Conservation (phyloP, 495 filamentous ascomycete genomes). For the Lasiosphaeris hirsuta region DNA sequence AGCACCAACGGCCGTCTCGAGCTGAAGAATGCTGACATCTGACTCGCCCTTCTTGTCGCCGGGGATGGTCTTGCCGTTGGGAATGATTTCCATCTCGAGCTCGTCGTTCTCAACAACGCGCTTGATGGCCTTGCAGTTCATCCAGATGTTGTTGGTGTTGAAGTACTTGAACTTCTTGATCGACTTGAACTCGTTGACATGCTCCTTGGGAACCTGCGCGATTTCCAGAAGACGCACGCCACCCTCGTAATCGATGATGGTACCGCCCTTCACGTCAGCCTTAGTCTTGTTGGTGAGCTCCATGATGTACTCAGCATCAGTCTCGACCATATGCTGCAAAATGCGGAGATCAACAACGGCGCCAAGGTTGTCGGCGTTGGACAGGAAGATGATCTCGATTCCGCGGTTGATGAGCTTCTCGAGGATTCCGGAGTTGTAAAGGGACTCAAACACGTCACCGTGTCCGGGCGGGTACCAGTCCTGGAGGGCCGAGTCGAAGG, state of each 20-base stretch:
- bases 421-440: slow-evolving; percentile 98
- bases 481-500: slow-evolving; percentile 77
- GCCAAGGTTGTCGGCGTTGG: slow-evolving; percentile 98
- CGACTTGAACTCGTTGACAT: slow-evolving; percentile 99
- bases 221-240: slow-evolving; percentile 96
- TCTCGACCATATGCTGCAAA: slow-evolving; percentile 98
- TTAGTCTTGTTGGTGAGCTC: slow-evolving; percentile 99
- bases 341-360: slow-evolving; percentile 97
- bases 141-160: slow-evolving; percentile 99
- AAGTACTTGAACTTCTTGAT: slow-evolving; percentile 99
- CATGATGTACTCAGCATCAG: slow-evolving; percentile 97
- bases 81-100: slow-evolving; percentile 99
- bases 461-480: slow-evolving; percentile 99
- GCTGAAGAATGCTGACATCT: slow-evolving; percentile 93
- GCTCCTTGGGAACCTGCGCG: slow-evolving; percentile 99
- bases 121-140: slow-evolving; percentile 97
- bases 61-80: slow-evolving; percentile 97
- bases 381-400: slow-evolving; percentile 97
- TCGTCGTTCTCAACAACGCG: slow-evolving; percentile 98
- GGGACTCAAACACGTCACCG: slow-evolving; percentile 99
- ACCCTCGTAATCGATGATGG: slow-evolving; percentile 99
- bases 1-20: slow-evolving; percentile 97
- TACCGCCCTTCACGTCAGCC: slow-evolving; percentile 99
- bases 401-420: slow-evolving; percentile 93
- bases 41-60: slow-evolving; percentile 99